Percentiles rank a stretch among this genome's conserved stretches.
Conservation (phyloP, 805 yeast genomes). For the Nakazawaea peltata region DNA sequence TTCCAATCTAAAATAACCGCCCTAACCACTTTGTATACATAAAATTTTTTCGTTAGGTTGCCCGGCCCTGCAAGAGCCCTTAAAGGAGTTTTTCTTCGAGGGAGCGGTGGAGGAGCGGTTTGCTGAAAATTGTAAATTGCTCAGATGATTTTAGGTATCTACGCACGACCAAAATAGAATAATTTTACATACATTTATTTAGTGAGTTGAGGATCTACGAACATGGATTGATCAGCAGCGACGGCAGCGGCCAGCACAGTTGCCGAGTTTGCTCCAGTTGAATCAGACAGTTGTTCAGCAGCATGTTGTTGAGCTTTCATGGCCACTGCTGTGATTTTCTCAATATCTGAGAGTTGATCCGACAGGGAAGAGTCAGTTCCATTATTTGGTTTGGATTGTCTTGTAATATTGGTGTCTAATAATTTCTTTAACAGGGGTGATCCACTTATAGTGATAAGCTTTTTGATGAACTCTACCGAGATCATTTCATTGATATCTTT, state of each 20-base stretch:
- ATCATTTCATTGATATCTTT: slow-evolving; percentile 5
- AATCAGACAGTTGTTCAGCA: neutral
- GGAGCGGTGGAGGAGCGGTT: too few relatives aligned
- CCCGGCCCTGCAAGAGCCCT: too few relatives aligned
- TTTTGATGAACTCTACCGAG: slow-evolving; percentile 5
- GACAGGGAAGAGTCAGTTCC: too few relatives aligned
- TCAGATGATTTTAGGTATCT: too few relatives aligned
- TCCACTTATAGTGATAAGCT: neutral
- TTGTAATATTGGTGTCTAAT: too few relatives aligned
- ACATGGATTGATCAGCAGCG: neutral
- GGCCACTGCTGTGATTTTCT: slow-evolving; percentile 7
- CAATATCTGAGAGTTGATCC: slow-evolving; percentile 6
- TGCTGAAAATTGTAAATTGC: too few relatives aligned
- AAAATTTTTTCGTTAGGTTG: too few relatives aligned
- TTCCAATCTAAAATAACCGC: too few relatives aligned
- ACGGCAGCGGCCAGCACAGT: neutral
- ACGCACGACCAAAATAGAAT: neutral
- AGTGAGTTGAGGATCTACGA: slow-evolving; percentile 10
- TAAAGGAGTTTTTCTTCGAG: too few relatives aligned
- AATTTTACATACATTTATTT: neutral
- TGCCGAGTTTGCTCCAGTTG: neutral
- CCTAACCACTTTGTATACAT: too few relatives aligned
- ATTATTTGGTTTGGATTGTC: too few relatives aligned
- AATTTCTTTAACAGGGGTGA: too few relatives aligned
- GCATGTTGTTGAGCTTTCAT: slow-evolving; percentile 7